Conservation (phyloP, 257 asterid genomes). For the Ajuga chamaepitys region DNA sequence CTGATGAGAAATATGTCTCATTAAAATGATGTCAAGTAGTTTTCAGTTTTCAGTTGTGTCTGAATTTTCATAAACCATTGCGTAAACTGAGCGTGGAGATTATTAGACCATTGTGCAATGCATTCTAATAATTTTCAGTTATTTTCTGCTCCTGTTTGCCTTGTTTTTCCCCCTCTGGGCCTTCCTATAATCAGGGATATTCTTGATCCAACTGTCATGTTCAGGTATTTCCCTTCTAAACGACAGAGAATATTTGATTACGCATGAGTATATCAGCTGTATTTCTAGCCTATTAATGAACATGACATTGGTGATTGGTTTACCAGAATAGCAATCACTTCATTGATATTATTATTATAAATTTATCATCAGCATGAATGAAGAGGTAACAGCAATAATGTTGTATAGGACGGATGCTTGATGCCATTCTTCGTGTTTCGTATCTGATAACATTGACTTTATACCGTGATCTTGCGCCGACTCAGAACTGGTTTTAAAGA, state of each 20-base stretch:
- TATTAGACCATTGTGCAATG: no score
- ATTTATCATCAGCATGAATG: background rate
- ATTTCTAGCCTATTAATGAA: background rate
- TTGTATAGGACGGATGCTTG: background rate
- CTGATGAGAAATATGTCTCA: no score
- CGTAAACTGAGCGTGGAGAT: no score
- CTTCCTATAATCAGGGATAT: background rate
- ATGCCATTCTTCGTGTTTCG: background rate
- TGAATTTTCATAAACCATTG: no score
- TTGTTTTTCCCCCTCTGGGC: background rate
- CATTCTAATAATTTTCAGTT: no score
- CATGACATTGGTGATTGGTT: background rate
- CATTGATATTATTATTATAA: background rate
- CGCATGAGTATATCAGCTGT: background rate
- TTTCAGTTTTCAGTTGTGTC: no score
- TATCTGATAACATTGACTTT: no score
- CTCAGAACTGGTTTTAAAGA: no score
- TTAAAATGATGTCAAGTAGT: no score
- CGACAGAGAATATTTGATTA: constrained; percentile 1
- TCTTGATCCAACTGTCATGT: constrained; percentile 2
- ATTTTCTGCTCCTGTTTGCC: no score
- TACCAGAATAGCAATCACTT: background rate
- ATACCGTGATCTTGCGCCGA: no score
- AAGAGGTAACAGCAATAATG: background rate
- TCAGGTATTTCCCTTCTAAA: background rate